These are phyloP conservation scores for Monotropa hypopitys DNA, from an alignment of 179 eudicot species.

Conservation along the genomic window DNA sequence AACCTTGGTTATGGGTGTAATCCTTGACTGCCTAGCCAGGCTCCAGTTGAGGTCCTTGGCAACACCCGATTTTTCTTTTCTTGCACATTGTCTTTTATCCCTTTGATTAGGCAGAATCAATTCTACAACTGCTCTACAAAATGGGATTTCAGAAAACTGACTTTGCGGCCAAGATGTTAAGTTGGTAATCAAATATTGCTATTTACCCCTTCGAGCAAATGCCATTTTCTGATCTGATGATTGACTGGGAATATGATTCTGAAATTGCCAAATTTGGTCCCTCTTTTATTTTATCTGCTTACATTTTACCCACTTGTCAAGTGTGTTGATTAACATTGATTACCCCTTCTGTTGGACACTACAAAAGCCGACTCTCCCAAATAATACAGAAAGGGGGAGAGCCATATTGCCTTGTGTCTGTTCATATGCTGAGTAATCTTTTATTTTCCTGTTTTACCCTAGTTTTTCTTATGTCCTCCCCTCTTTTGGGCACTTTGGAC, in stretches of 20 bases:
- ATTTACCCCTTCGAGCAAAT: neutral
- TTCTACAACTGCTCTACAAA: neutral
- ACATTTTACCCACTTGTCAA: neutral
- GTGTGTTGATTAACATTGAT: neutral
- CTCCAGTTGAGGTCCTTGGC: neutral
- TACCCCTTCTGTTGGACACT: neutral
- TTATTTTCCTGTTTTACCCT: neutral
- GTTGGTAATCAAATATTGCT: neutral
- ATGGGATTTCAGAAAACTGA: neutral
- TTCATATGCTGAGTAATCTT: neutral
- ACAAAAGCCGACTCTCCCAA: neutral
- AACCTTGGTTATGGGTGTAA: too few species aligned
- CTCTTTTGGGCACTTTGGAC: slow-evolving; percentile 6
- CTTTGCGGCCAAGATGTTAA: neutral
- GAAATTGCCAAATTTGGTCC: neutral
- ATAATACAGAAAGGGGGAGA: neutral
- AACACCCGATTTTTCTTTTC: neutral
- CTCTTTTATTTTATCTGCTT: neutral
- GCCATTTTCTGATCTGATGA: neutral
- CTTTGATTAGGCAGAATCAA: neutral
- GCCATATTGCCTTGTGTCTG: neutral
- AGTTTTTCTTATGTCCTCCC: slow-evolving; percentile 7
- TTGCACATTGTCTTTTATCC: neutral
- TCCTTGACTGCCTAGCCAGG: too few species aligned
- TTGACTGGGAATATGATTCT: neutral